Base-by-base conservation (phyloP, 345 rosid genomes). In the Diplotaxis tenuifolia region DNA sequence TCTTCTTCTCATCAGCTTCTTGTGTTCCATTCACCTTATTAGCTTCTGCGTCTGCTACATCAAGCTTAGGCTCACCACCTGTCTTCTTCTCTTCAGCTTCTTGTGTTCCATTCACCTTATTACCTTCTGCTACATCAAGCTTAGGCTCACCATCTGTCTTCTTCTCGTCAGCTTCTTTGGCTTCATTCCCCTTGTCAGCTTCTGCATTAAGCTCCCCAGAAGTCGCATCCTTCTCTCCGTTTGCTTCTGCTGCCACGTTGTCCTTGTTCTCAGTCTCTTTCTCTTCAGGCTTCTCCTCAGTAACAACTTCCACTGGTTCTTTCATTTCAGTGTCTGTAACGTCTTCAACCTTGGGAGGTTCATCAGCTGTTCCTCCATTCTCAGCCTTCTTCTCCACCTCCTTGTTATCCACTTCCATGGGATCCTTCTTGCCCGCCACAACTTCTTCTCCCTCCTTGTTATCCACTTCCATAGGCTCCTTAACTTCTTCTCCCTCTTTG, bases 211-310 rank as follows among this genome's bases (percentile, higher is more conserved):
- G 58, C 59, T 29, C 77, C 28, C 19, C 66, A 12, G 56, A 6
- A 20, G 70, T 54, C 12, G 1, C 62, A 18, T 34, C 27, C 61
- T 47, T 45, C n/a, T 59, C 68, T n/a, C 67, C 54, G 12, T 74
- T 74, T 23, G 69, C 71, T 29, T 70, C 42, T 16, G 71, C 28
- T 50, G 9, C 10, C 19, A 32, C 22, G 8, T 27, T 52, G 57
- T 19, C 65, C 61, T 63, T 49, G 61, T 32, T 70, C 71, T 23
- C 62, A 0, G 67, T 7, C 56, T 49, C 54, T 34, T 77, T 34
- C 56, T 71, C 57, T 4, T 67, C 47, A 47, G 55, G 31, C 71
- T 76, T 71, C 65, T 76, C 71, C 27, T 71, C 68, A 59, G 28
- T 2, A 57, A 25, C 68, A 9, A 21, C 80, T 32, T 57, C 67